These are phyloP conservation scores for Dactylonectria estremocensis DNA, from an alignment of 2,329 filamentous ascomycete species.

Conservation along the genomic window DNA sequence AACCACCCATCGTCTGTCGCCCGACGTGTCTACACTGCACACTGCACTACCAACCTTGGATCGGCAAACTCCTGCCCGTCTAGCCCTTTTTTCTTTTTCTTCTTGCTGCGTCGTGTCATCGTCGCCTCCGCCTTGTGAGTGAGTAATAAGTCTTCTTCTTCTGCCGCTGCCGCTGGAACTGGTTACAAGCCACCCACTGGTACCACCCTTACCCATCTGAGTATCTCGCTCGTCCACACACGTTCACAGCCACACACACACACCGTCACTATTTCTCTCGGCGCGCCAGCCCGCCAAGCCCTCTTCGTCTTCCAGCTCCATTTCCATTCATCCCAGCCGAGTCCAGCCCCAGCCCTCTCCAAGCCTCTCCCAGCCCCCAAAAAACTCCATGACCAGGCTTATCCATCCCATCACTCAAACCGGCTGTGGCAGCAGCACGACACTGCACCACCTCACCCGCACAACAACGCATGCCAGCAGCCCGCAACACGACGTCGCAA, in stretches of 20 bases:
- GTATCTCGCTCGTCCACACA: slow-evolving; percentile 24
- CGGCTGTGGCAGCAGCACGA: slow-evolving; percentile 26
- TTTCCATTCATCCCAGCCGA: slow-evolving; percentile 24
- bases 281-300: slow-evolving; percentile 18
- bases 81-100: slow-evolving; percentile 8
- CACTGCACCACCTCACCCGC: slow-evolving; percentile 31
- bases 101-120: slow-evolving; percentile 26
- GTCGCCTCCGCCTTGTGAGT: slow-evolving; percentile 20
- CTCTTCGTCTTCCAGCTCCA: slow-evolving; percentile 12
- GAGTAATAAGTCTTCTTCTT: slow-evolving; percentile 33
- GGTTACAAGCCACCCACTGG: slow-evolving; percentile 27
- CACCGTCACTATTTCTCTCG: slow-evolving; percentile 13
- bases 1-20: slow-evolving; percentile 22
- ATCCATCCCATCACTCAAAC: slow-evolving; percentile 23
- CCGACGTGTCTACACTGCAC: slow-evolving; percentile 20
- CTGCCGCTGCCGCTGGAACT: slow-evolving; percentile 14
- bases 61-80: slow-evolving; percentile 24
- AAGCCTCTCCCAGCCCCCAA: slow-evolving; percentile 25
- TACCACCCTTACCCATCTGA: slow-evolving; percentile 27
- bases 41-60: slow-evolving; percentile 25
- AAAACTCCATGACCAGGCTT: slow-evolving; percentile 15
- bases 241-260: slow-evolving; percentile 5
- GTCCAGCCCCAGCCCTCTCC: slow-evolving; percentile 23
- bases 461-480: slow-evolving; percentile 31
- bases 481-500: slow-evolving; percentile 27